These are phyloP conservation scores for Aspergillus baeticus DNA, from an alignment of 495 filamentous ascomycete species.

Conservation along the genomic window DNA sequence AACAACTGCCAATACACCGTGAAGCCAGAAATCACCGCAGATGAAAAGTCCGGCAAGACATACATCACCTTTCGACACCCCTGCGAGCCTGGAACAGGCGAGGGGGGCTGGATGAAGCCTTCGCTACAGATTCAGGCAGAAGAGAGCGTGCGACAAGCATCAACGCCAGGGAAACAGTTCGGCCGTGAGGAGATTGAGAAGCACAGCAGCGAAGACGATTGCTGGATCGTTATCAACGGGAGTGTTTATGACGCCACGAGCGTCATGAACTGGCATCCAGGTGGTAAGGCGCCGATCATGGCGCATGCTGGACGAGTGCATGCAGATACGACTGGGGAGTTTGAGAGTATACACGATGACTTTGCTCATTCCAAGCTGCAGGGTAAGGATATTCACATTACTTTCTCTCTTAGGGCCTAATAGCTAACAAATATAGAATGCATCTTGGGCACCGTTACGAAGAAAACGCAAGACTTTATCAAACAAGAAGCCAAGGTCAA, in stretches of 20 bases:
- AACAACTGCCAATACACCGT: conserved; percentile 37
- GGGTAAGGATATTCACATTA: too few relatives aligned
- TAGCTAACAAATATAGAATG: too few relatives aligned
- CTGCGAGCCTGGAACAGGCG: conserved; percentile 13
- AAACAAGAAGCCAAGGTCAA: conserved; percentile 27
- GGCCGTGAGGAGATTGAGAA: conserved; percentile 55
- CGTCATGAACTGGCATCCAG: conserved; percentile 28
- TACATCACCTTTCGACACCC: conserved; percentile 22
- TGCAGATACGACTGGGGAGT: conserved; percentile 31
- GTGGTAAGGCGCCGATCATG: conserved; percentile 31
- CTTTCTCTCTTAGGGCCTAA: too few relatives aligned
- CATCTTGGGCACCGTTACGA: conserved; percentile 32
- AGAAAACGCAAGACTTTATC: conserved; percentile 35
- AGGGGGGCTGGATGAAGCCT: conserved; percentile 22
- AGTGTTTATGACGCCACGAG: conserved; percentile 81
- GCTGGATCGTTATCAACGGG: conserved; percentile 78
- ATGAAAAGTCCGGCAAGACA: conserved; percentile 10
- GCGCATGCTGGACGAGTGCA: conserved; percentile 32
- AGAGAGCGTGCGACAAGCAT: conserved; percentile 22
- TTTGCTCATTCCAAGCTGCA: conserved; percentile 31
- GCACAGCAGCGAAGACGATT: conserved; percentile 69
- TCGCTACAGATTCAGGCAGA: conserved; percentile 22
- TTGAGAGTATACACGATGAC: conserved; percentile 33
- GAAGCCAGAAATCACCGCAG: conserved; percentile 19
- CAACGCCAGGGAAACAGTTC: conserved; percentile 29